Evolutionary conservation across 805 yeast species (phyloP).

Genomic region (Wilhelminamyces savonicus): DNA sequence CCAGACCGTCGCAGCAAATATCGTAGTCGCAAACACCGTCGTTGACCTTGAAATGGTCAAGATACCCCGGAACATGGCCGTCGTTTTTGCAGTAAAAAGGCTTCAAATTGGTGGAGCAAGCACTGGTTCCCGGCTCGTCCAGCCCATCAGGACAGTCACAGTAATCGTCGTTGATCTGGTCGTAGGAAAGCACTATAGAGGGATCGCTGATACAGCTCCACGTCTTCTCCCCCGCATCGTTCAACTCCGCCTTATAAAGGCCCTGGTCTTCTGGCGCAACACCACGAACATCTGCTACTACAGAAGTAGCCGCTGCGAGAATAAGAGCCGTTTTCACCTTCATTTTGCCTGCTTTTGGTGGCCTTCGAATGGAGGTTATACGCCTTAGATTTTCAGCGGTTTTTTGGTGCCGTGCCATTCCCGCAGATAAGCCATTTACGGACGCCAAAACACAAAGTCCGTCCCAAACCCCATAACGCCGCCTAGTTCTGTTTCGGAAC

Average conservation of each 20-base stretch:
- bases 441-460: too few relatives aligned
- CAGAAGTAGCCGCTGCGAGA: too few relatives aligned
- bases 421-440: too few relatives aligned
- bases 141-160: slow-evolving; percentile 98
- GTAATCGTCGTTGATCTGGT: slow-evolving; percentile 76
- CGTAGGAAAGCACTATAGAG: slow-evolving; percentile 50
- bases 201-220: slow-evolving; percentile 74
- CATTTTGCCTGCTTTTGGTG: too few relatives aligned
- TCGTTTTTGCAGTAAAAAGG: slow-evolving; percentile 71
- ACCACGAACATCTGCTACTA: slow-evolving; percentile 17
- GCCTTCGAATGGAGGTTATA: too few relatives aligned
- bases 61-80: slow-evolving; percentile 57
- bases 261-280: slow-evolving; percentile 32
- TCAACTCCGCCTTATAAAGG: slow-evolving; percentile 45
- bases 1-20: slow-evolving; percentile 90
- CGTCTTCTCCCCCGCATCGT: slow-evolving; percentile 29
- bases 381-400: too few relatives aligned
- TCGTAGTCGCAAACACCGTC: slow-evolving; percentile 93
- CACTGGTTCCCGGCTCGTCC: slow-evolving; percentile 94
- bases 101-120: slow-evolving; percentile 45
- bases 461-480: too few relatives aligned
- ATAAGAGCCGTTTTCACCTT: too few relatives aligned
- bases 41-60: slow-evolving; percentile 64
- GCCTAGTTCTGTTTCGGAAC: too few relatives aligned
- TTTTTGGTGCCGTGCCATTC: too few relatives aligned